phyloP scores from a whole-genome alignment of 2,329 filamentous ascomycete genomes.

The Trichoderma koningiopsis region DNA sequence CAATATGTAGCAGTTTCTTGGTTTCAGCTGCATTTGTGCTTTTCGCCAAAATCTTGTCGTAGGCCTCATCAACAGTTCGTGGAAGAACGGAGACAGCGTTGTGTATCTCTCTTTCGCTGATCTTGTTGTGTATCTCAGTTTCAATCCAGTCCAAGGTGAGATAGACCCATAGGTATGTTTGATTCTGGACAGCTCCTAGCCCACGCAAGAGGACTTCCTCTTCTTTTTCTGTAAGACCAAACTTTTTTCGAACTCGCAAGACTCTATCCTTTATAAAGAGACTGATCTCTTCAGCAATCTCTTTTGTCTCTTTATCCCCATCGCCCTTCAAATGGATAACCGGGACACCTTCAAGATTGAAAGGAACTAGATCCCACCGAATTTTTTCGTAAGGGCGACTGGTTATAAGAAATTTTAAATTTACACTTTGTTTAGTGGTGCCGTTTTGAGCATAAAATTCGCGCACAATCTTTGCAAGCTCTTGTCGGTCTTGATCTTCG shows the following conservation, averaged over 20 bases:
- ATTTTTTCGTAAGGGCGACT: constrained; percentile 37
- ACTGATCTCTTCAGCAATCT: constrained; percentile 38
- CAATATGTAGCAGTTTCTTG: constrained; percentile 1
- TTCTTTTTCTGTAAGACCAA: background rate
- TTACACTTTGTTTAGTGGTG: background rate
- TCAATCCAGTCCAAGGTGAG: constrained; percentile 40
- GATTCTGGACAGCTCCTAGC: constrained; percentile 35
- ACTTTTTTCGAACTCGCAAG: background rate
- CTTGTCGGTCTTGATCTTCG: constrained; percentile 19
- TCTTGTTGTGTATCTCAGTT: constrained; percentile 22
- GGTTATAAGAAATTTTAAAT: constrained; percentile 39
- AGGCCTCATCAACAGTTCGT: constrained; percentile 31
- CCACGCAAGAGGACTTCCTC: constrained; percentile 27
- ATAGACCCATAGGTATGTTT: constrained; percentile 46
- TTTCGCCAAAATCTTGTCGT: constrained; percentile 32
- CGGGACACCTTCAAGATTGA: constrained; percentile 9
- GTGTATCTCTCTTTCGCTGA: constrained; percentile 18
- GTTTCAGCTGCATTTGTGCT: background rate
- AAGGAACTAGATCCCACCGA: constrained; percentile 25
- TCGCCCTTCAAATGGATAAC: constrained; percentile 32
- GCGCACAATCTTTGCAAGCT: constrained; percentile 29
- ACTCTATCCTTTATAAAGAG: constrained; percentile 35
- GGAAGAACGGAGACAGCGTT: constrained; percentile 27
- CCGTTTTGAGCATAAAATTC: constrained; percentile 20
- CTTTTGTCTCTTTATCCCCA: constrained; percentile 33